Base-by-base conservation (phyloP, 106 monocot species). In the Dendrobium nobile region DNA sequence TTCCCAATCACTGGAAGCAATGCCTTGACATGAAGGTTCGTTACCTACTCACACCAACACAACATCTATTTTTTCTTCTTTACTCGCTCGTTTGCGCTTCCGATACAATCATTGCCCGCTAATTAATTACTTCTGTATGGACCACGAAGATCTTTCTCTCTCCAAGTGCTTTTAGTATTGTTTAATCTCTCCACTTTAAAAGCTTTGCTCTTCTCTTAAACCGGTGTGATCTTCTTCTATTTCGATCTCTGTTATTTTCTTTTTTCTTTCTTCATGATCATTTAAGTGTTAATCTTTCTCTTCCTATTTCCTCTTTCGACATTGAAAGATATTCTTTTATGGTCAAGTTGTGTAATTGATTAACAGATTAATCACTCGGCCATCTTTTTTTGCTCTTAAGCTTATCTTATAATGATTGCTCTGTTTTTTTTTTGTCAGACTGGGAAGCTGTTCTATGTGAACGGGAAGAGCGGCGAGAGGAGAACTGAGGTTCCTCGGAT, bases 391-490 rank as follows among this genome's bases (percentile, higher is more conserved):
- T 72, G 20, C 24, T 28, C 13, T 51, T 51, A 51, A 51, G 51
- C 3, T 73, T 73, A 17, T 37, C 10, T 15, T 73, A 20, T 73
- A 33, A 41, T 73, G 4, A 33, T 73, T 73, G 26, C 41, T 17
- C 7, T 37, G 31, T 73, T 73, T 18, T 77, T 42, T 64, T 67
- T 67, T 16, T 43, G 10, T n/a, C 85, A 94, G 94, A 94, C 86
- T 7, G 94, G 94, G 54, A 70, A 92, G 87, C 78, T 94, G 47
- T 92, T 90, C 87, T 94, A 88, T 86, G 83, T 90, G 47, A 94
- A 92, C 88, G 84, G 85, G 84, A 80, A 47, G 17, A 85, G 82
- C 54, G 91, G 94, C 15, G 83, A 67, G n/a, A 90, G 87, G 37
- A 93, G 89, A 41, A 87, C 75, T 9, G 77, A 68, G 1, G 89